These are phyloP conservation scores for Saccharum hybrid DNA, from an alignment of 202 grass and related monocot species.

Conservation along the genomic window DNA sequence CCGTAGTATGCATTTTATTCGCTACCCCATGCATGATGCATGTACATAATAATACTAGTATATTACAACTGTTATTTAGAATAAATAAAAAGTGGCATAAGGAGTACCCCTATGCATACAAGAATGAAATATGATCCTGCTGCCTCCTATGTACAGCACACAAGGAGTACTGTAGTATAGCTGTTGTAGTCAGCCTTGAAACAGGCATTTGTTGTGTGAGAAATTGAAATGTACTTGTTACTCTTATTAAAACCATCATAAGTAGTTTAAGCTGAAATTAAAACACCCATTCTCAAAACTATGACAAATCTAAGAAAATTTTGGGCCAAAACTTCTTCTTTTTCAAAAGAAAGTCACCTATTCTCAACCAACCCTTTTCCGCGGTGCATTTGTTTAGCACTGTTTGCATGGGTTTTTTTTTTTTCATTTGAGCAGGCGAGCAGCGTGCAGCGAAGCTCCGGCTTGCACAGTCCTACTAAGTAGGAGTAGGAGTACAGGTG, in stretches of 20 bases:
- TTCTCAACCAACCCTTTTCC: not conserved
- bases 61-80: too few relatives aligned
- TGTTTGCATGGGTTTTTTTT: not conserved
- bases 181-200: not conserved
- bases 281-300: too few relatives aligned
- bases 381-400: not conserved
- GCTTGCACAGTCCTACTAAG: too few relatives aligned
- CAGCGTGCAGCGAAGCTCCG: too few relatives aligned
- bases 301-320: too few relatives aligned
- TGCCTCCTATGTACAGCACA: not conserved
- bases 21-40: not conserved
- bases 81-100: not conserved
- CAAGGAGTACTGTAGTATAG: not conserved
- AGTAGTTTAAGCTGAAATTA: not conserved
- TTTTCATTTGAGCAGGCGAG: too few relatives aligned
- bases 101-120: not conserved
- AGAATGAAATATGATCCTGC: too few relatives aligned
- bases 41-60: too few relatives aligned
- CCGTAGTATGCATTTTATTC: not conserved
- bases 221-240: not conserved
- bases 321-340: too few relatives aligned
- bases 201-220: not conserved
- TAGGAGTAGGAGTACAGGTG: too few relatives aligned
- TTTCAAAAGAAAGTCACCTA: not conserved
- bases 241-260: too few relatives aligned